These are phyloP conservation scores for Capsicum rhomboideum DNA, from an alignment of 257 asterid species.

Conservation along the genomic window DNA sequence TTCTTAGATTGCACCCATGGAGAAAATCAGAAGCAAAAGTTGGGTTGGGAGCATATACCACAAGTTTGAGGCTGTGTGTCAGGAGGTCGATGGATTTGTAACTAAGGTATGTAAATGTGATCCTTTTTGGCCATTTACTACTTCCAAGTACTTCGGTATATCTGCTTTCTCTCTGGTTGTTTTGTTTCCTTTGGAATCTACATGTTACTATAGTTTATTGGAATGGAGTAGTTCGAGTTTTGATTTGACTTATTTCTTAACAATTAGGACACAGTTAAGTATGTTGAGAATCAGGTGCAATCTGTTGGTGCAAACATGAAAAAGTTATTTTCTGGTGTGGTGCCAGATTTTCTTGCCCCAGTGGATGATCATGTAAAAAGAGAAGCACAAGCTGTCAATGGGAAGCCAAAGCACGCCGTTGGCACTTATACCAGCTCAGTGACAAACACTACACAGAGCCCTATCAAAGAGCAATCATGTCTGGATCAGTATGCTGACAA, in stretches of 20 bases:
- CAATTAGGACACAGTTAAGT: constrained; percentile 44
- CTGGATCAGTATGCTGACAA: constrained; percentile 10
- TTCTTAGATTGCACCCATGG: neutral
- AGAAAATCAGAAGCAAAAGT: constrained; percentile 20
- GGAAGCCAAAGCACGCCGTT: constrained; percentile 6
- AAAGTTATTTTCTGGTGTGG: constrained; percentile 40
- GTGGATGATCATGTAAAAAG: constrained; percentile 8
- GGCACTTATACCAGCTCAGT: neutral
- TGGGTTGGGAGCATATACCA: constrained; percentile 67
- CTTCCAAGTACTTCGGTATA: neutral
- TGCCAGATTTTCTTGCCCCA: constrained; percentile 41
- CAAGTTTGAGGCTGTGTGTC: constrained; percentile 54
- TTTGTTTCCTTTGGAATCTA: neutral
- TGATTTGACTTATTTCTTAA: neutral
- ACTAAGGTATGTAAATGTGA: constrained; percentile 37
- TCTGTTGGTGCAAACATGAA: constrained; percentile 49
- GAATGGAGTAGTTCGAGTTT: neutral
- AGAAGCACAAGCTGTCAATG: constrained; percentile 2
- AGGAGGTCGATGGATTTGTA: constrained; percentile 62
- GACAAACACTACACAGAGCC: constrained; percentile 1
- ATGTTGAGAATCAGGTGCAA: constrained; percentile 55
- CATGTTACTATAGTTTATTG: neutral
- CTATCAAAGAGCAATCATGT: constrained; percentile 11
- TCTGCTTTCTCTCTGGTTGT: constrained; percentile 6
- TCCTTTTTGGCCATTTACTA: neutral